phyloP scores from a whole-genome alignment of 129 eudicot genomes.

The Helianthus tuberosus region DNA sequence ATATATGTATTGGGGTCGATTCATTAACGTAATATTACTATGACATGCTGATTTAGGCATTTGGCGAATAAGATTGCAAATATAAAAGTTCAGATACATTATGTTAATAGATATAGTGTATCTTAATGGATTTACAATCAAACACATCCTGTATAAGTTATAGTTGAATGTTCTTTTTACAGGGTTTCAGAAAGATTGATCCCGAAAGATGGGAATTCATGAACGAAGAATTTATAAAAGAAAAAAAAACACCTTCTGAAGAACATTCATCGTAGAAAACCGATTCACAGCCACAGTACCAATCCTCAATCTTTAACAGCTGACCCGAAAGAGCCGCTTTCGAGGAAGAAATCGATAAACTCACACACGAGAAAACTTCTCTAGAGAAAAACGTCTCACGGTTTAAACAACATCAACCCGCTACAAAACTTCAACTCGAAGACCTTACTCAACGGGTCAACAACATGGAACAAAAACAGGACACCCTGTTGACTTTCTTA shows the following conservation, averaged over 20 bases:
- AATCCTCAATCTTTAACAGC: constrained; percentile 57
- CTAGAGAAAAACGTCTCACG: constrained; percentile 53
- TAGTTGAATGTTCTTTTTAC: neutral
- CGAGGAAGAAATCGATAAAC: constrained; percentile 86
- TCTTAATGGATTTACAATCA: too few species aligned
- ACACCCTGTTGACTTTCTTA: constrained; percentile 45
- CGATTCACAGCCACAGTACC: constrained; percentile 89
- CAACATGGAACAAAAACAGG: constrained; percentile 72
- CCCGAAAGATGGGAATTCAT: constrained; percentile 98
- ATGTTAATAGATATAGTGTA: too few species aligned
- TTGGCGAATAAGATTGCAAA: too few species aligned
- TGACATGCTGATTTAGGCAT: too few species aligned
- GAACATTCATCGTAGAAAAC: constrained; percentile 88
- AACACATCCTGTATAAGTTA: too few species aligned
- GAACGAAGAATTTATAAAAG: constrained; percentile 85
- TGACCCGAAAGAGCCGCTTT: constrained; percentile 79
- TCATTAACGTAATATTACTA: too few species aligned
- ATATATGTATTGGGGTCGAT: too few species aligned
- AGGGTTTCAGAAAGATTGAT: constrained; percentile 95
- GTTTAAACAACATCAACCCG: constrained; percentile 65
- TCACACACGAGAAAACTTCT: constrained; percentile 65
- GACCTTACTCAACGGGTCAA: constrained; percentile 58
- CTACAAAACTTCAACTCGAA: constrained; percentile 62
- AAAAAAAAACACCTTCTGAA: constrained; percentile 75
- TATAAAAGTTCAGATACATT: too few species aligned